Evolutionary conservation across 2,329 filamentous ascomycete species (phyloP), one percentile per base, ranked within the genome.

Genomic region (Myrmaecium sp.): DNA sequence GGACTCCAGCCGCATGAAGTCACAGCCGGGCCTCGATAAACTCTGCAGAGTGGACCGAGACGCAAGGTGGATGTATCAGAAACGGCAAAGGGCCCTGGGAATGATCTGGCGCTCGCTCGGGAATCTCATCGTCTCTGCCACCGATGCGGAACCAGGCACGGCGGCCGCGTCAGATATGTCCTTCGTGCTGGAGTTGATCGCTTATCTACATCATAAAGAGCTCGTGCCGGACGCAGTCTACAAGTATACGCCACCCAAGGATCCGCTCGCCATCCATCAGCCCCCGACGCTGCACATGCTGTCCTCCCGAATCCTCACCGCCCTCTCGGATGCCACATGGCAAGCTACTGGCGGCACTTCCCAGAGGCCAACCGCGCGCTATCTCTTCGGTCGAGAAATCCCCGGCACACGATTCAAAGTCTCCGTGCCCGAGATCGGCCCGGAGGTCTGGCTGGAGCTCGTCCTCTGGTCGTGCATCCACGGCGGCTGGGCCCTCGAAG

Each of bases 401-500:
- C 56, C 55, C 4, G 51, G 52, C 1, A 53, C 53, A 16, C 48
- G 51, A 15, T 58, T 53, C 35, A 52, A 49, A 22, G 40, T 56
- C 2, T 40, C 44, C 10, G 47, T 57, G 5, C 46, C 47, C 5
- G 55, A 49, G 11, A 35, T 62, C 7, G 40, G 47, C 1, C 51
- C 56, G 2, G 60, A 63, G 31, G 40, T 64, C 9, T 64, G 60
- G 60, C 39, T 64, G 11, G 60, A 64, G 36, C 44, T 64, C n/a
- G 49, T 64, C 12, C 42, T 64, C 3, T 63, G 59, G 59, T 57
- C 58, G 9, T 62, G 58, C 35, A 34, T 63, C 5, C 54, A 60
- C 27, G 59, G 59, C 12, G 55, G 54, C 5, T 63, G 58, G 57
- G 41, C 52, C 5, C 24, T 38, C 8, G 53, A 60, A 27, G 59